phyloP scores from a whole-genome alignment of 805 yeast genomes.

The Suhomyces sp. region DNA sequence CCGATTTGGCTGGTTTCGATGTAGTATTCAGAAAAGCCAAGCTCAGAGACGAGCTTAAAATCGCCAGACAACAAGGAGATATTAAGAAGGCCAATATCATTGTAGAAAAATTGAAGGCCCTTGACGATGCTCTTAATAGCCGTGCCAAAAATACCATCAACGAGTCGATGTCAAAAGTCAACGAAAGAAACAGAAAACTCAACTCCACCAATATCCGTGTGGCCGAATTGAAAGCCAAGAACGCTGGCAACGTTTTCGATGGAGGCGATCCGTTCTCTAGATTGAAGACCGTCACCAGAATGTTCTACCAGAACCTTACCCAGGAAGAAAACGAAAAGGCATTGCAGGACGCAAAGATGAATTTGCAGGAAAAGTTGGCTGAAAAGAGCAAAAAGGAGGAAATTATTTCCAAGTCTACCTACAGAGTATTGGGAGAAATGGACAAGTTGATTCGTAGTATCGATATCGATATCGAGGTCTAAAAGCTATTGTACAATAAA shows the following conservation, averaged over 20 bases:
- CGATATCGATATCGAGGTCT: conserved; percentile 26
- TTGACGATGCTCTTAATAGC: conserved; percentile 47
- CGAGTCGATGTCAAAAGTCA: conserved; percentile 61
- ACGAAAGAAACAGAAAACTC: conserved; percentile 79
- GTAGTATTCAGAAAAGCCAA: conserved; percentile 74
- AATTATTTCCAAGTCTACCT: conserved; percentile 48
- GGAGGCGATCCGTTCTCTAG: conserved; percentile 81
- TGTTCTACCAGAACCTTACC: conserved; percentile 64
- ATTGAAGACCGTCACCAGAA: conserved; percentile 80
- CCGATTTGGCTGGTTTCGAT: conserved; percentile 41
- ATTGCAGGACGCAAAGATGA: conserved; percentile 49
- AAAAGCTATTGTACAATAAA: no score
- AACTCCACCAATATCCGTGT: conserved; percentile 73
- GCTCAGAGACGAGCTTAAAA: conserved; percentile 68
- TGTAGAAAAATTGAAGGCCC: conserved; percentile 37
- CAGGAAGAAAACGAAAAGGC: conserved; percentile 60
- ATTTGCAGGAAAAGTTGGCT: conserved; percentile 36
- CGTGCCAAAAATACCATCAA: conserved; percentile 30
- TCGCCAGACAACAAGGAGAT: conserved; percentile 59
- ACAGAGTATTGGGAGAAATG: conserved; percentile 56
- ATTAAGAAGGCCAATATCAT: conserved; percentile 33
- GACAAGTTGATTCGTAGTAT: conserved; percentile 48
- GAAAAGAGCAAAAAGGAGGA: conserved; percentile 46
- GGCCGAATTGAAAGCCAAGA: conserved; percentile 64
- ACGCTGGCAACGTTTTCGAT: conserved; percentile 39